Percentiles rank a stretch among this genome's conserved stretches.
phyloP scores from a whole-genome alignment of 2,329 filamentous ascomycete species.

The Coniochaeta hoffmannii region DNA sequence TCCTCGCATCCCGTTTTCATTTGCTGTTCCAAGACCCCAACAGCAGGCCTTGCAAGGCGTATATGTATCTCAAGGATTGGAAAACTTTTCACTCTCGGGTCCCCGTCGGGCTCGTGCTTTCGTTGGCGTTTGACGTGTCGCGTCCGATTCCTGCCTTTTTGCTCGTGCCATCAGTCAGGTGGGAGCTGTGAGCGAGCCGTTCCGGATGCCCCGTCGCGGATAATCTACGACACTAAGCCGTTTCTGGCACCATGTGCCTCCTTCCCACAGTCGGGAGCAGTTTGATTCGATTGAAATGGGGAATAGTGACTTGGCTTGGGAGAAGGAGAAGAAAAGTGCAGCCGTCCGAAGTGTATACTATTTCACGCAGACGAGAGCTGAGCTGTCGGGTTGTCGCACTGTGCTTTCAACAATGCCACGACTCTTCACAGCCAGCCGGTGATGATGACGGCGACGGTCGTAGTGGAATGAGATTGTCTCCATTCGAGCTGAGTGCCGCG shows the following conservation, averaged over 20 bases:
- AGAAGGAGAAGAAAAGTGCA: background rate
- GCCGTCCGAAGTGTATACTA: background rate
- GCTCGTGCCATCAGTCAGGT: background rate
- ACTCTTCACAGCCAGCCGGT: background rate
- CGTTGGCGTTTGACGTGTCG: background rate
- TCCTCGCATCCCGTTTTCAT: background rate
- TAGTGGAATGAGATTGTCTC: background rate
- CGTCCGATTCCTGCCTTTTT: background rate
- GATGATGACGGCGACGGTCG: background rate
- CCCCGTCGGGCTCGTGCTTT: background rate
- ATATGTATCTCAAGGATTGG: too few relatives aligned
- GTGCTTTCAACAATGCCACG: too few relatives aligned
- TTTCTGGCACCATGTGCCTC: too few relatives aligned
- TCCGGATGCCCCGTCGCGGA: slow-evolving; percentile 7
- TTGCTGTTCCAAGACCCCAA: background rate
- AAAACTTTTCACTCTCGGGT: slow-evolving; percentile 1
- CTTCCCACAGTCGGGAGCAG: too few relatives aligned
- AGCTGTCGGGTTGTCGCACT: background rate
- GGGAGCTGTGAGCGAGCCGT: slow-evolving; percentile 5
- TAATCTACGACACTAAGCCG: slow-evolving; percentile 4
- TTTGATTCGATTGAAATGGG: too few relatives aligned
- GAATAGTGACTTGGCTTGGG: too few relatives aligned
- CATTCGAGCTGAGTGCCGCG: background rate
- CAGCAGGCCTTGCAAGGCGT: too few relatives aligned
- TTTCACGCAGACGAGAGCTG: background rate